Percentiles rank a stretch among this genome's conserved stretches.
These are phyloP conservation scores for Starmerella sp. DNA, from an alignment of 805 yeast species.

Conservation along the genomic window DNA sequence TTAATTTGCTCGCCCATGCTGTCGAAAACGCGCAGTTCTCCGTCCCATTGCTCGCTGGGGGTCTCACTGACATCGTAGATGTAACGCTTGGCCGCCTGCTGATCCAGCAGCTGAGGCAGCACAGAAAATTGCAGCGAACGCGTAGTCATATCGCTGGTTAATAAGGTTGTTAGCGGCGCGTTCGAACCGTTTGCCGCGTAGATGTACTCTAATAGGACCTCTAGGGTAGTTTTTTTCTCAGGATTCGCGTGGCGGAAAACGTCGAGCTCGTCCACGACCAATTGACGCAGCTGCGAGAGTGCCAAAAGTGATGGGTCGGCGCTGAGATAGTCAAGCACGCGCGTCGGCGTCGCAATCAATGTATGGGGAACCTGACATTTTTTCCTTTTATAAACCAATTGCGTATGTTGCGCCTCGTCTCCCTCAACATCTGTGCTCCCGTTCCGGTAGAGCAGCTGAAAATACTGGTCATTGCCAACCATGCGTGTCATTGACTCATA, in stretches of 20 bases:
- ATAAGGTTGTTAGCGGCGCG: conserved; percentile 9
- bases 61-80: conserved; percentile 11
- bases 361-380: conserved; percentile 27
- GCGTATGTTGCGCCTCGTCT: conserved; percentile 23
- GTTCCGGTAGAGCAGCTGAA: conserved; percentile 23
- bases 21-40: not conserved
- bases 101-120: conserved; percentile 8
- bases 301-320: conserved; percentile 23
- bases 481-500: conserved; percentile 3
- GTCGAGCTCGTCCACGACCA: conserved; percentile 27
- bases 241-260: conserved; percentile 12
- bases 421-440: conserved; percentile 10
- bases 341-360: conserved; percentile 45
- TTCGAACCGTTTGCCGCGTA: not conserved
- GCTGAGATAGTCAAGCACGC: conserved; percentile 38
- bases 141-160: conserved; percentile 6
- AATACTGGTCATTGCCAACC: not conserved
- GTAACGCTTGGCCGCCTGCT: conserved; percentile 1
- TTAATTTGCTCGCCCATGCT: not conserved
- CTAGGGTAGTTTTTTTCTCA: conserved; percentile 20
- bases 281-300: conserved; percentile 16
- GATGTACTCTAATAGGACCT: conserved; percentile 19
- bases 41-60: conserved; percentile 1
- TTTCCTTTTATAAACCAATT: conserved; percentile 7
- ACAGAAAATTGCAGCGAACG: conserved; percentile 1